A percentile compares a stretch with the other conserved stretches of the same genome.
These are phyloP conservation scores for Tylopilus rubrobrunneus DNA, from an alignment of 768 basidiomycete genomes.

Conservation along the genomic window DNA sequence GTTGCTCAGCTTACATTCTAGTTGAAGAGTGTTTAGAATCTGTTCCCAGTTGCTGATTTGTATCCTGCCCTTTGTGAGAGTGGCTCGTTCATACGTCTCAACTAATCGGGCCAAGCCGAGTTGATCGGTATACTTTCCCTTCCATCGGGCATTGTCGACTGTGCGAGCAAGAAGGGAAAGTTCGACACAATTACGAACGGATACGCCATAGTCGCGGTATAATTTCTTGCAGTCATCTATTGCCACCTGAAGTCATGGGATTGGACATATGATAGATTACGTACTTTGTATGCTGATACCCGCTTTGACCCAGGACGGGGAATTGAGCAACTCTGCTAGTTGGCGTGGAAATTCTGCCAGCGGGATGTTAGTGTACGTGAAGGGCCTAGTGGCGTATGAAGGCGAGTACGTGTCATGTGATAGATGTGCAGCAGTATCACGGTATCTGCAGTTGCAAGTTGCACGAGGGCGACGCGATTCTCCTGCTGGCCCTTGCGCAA, in stretches of 20 bases:
- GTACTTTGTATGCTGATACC: conserved; percentile 74
- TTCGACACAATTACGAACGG: conserved; percentile 56
- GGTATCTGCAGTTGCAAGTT: conserved; percentile 54
- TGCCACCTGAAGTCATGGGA: background rate
- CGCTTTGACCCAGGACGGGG: conserved; percentile 54
- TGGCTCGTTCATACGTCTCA: conserved; percentile 53
- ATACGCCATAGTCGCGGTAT: conserved; percentile 41
- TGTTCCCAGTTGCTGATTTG: conserved; percentile 70
- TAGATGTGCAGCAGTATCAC: conserved; percentile 66
- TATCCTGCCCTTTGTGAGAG: conserved; percentile 56
- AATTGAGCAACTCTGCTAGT: conserved; percentile 50
- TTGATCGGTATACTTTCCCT: conserved; percentile 57
- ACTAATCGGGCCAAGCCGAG: conserved; percentile 65
- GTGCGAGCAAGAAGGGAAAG: conserved; percentile 65
- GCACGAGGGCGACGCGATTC: conserved; percentile 72
- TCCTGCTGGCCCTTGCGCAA: conserved; percentile 48
- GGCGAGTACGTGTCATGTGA: conserved; percentile 45
- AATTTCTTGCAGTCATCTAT: conserved; percentile 69
- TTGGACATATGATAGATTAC: conserved; percentile 9
- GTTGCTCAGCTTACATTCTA: conserved; percentile 49
- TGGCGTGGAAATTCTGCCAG: conserved; percentile 48
- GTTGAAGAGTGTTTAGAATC: conserved; percentile 41
- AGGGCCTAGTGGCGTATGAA: background rate
- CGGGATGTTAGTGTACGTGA: conserved; percentile 5
- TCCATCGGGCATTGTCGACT: conserved; percentile 69